phyloP scores from a whole-genome alignment of 768 basidiomycete species.

The Leccinum disarticulatum region DNA sequence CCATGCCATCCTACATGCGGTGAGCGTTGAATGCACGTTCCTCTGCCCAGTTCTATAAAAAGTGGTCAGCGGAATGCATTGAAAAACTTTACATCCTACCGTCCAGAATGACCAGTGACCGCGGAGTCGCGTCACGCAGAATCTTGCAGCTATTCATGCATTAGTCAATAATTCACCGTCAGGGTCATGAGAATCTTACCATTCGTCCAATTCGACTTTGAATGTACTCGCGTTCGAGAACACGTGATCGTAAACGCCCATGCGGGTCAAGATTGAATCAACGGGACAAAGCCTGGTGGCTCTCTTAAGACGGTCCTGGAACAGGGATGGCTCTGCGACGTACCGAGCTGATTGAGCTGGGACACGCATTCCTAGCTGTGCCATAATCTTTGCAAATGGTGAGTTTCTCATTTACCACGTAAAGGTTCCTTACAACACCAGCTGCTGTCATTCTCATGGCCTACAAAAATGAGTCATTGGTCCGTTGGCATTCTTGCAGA shows the following conservation, averaged over 20 bases:
- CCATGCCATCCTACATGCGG: conserved; percentile 85
- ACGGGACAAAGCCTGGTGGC: conserved; percentile 73
- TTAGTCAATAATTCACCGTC: not conserved
- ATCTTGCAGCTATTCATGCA: conserved; percentile 76
- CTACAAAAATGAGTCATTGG: conserved; percentile 31
- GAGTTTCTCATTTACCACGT: not conserved
- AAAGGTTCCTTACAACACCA: conserved; percentile 61
- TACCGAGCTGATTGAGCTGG: conserved; percentile 82
- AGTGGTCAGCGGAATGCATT: conserved; percentile 11
- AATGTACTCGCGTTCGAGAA: conserved; percentile 94
- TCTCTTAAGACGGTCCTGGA: conserved; percentile 7
- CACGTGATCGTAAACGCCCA: conserved; percentile 99
- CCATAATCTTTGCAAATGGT: conserved; percentile 64
- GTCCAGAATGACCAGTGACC: conserved; percentile 91
- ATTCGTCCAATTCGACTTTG: conserved; percentile 98
- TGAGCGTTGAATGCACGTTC: conserved; percentile 49
- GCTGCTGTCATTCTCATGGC: conserved; percentile 95
- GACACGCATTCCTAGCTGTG: conserved; percentile 93
- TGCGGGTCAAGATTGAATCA: conserved; percentile 90
- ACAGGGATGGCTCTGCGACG: conserved; percentile 14
- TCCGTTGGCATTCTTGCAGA: not conserved
- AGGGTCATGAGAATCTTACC: conserved; percentile 43
- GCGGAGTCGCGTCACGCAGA: conserved; percentile 89
- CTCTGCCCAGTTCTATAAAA: conserved; percentile 80
- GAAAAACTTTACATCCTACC: conserved; percentile 47